Evolutionary conservation across 2,329 filamentous ascomycete genomes (phyloP), one percentile per base, ranked within the genome.

Genomic region (Verticillium longisporum): DNA sequence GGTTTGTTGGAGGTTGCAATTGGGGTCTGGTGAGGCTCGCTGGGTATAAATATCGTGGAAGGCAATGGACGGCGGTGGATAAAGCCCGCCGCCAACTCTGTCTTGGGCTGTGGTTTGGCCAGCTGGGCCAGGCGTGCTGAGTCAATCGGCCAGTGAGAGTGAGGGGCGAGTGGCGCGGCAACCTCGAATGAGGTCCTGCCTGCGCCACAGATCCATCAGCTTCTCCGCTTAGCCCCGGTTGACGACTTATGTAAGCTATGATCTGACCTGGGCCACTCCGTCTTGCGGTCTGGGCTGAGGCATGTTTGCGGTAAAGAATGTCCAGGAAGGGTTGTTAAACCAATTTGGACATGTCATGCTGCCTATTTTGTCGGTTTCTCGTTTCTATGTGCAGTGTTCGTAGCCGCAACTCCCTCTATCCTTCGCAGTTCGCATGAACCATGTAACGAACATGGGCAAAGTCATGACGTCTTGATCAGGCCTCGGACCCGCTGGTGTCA

Each of bases 61-160:
- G 61, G 64, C 61, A 38, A 70, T 73, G 67, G 72, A 71, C 64
- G 65, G 67, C 67, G 64, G 67, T 68, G 65, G 68, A 70, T 62
- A 70, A 63, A 56, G 59, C 61, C 57, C 45, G 56, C 59, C 56
- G 31, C 18, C 41, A 26, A 18, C 4, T 18, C 41, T 50, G n/a
- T 21, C 15, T 55, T 55, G 26, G 32, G 54, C 26, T 32, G n/a
- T n/a, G n/a, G 31, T 26, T 15, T 2, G 55, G 33, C n/a, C 32
- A 26, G 32, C 32, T 38, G 32, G 18, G 38, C 55, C 41, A 60
- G 63, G 63, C 34, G 61, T 61, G 56, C 63, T 68, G 62, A 69
- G 69, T 74, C 71, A 74, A 71, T 68, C 70, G 69, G 69, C 65
- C 67, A 67, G 67, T 64, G 64, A 68, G 63, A 59, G 60, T 60